Evolutionary conservation across 805 yeast species (phyloP).

Genomic region (Clavispora carvajalis): DNA sequence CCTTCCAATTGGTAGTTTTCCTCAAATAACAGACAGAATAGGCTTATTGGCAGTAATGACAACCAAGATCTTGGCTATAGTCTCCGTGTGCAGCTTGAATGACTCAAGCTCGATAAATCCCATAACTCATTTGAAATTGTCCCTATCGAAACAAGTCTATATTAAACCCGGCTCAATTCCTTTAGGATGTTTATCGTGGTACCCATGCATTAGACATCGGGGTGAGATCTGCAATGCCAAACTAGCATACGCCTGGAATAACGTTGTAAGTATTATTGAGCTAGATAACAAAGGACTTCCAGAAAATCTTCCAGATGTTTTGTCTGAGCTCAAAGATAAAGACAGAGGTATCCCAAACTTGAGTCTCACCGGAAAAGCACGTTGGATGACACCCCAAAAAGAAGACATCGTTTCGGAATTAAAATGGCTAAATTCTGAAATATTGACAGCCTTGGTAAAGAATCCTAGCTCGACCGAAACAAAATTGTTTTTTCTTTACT

Average conservation of each 20-base stretch:
- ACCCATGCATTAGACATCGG: constrained; percentile 37
- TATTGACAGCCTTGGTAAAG: constrained; percentile 21
- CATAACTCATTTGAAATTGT: constrained; percentile 49
- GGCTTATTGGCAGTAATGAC: constrained; percentile 62
- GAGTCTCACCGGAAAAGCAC: constrained; percentile 19
- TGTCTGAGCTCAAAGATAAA: constrained; percentile 32
- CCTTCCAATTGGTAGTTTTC: constrained; percentile 57
- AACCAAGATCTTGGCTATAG: constrained; percentile 42
- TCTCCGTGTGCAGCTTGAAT: constrained; percentile 48
- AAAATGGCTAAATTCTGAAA: constrained; percentile 46
- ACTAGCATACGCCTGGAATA: constrained; percentile 68
- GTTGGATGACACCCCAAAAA: constrained; percentile 16
- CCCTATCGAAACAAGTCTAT: constrained; percentile 36
- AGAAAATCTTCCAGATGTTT: constrained; percentile 17
- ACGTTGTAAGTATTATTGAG: constrained; percentile 51
- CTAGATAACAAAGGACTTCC: constrained; percentile 36
- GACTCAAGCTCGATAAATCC: constrained; percentile 20
- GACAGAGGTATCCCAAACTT: constrained; percentile 30
- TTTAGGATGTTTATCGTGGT: constrained; percentile 57
- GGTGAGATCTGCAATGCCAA: constrained; percentile 24
- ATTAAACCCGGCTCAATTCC: constrained; percentile 17
- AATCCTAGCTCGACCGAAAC: constrained; percentile 4
- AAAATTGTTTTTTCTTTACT: constrained; percentile 6
- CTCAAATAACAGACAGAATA: constrained; percentile 49
- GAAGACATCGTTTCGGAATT: constrained; percentile 36